Percentiles rank a stretch among this genome's conserved stretches.
These are phyloP conservation scores for Saraca asoca DNA, from an alignment of 331 rosid species.

Conservation along the genomic window DNA sequence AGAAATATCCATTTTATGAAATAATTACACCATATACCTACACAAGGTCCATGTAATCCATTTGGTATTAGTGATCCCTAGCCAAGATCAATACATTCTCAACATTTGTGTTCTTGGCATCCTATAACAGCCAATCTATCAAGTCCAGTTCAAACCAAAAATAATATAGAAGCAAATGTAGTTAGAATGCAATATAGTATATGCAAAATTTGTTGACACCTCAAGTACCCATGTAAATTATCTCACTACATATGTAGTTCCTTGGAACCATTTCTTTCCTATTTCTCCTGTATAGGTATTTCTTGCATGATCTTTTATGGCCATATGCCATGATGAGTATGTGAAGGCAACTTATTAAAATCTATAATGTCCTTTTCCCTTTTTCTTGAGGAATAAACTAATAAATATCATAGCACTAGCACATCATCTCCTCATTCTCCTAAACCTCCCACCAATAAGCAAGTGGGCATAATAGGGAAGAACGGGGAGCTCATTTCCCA, in stretches of 20 bases:
- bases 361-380: too few species aligned
- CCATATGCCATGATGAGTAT: too few species aligned
- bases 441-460: too few species aligned
- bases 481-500: too few species aligned
- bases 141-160: constrained; percentile 15
- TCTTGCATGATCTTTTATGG: too few species aligned
- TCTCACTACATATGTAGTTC: constrained; percentile 93
- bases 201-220: constrained; percentile 42
- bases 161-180: constrained; percentile 19
- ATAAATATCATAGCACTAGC: too few species aligned
- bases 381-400: too few species aligned
- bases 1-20: constrained; percentile 6
- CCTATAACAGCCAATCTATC: constrained; percentile 49
- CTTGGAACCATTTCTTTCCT: constrained; percentile 85
- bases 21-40: constrained; percentile 52
- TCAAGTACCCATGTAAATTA: constrained; percentile 85
- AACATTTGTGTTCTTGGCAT: constrained; percentile 71
- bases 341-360: too few species aligned
- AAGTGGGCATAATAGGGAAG: too few species aligned
- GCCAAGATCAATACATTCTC: constrained; percentile 78
- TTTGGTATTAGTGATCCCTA: constrained; percentile 82
- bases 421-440: too few species aligned
- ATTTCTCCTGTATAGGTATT: constrained; percentile 78
- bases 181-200: constrained; percentile 34
- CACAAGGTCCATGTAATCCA: constrained; percentile 81